Evolutionary conservation across 2,329 filamentous ascomycete species (phyloP), one percentile per base, ranked within the genome.

Genomic region (Aspergillus amoenus): DNA sequence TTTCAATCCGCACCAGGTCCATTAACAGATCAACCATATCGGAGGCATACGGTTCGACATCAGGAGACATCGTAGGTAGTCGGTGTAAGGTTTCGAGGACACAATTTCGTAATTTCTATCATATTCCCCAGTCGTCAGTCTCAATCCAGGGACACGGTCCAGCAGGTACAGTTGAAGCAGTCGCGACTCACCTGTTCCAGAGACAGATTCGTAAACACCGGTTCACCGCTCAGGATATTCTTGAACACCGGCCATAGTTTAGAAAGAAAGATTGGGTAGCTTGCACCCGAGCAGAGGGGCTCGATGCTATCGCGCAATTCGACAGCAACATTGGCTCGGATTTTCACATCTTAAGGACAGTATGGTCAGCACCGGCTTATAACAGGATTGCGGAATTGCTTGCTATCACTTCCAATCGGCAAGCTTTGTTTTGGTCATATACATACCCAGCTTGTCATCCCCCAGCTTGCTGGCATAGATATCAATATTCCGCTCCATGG

Each of bases 41-140:
- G 63, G 87, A 84, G 40, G 93, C 93, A 74, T 93, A 95, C 0
- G 88, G 89, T 72, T 97, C 93, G 76, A 97, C 86, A 67, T 97
- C 92, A 53, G 86, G 77, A 2, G 91, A 88, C 40, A 82, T 85
- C 82, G 80, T 87, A 66, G 75, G 92, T 82, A 99, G 77, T 62
- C 94, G 87, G 75, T 97, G 92, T 30, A 99, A 82, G 65, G 97
- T 96, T 76, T 99, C 95, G 65, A 99, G 88, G 48, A 96, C 84
- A 72, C 90, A 95, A 72, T 94, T 94, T 62, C 94, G 91, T 64
- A 99, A 81, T 84, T 92, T 95, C 87, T 91, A 51, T 24, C 17
- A 17, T 32, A 32, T 37, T 51, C 30, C 41, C 46, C 37, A 30
- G 13, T 24, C 51, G 40, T 43, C 34, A 57, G 53, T 43, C 27